phyloP scores from a whole-genome alignment of 106 monocot genomes.

The Posidonia australis region DNA sequence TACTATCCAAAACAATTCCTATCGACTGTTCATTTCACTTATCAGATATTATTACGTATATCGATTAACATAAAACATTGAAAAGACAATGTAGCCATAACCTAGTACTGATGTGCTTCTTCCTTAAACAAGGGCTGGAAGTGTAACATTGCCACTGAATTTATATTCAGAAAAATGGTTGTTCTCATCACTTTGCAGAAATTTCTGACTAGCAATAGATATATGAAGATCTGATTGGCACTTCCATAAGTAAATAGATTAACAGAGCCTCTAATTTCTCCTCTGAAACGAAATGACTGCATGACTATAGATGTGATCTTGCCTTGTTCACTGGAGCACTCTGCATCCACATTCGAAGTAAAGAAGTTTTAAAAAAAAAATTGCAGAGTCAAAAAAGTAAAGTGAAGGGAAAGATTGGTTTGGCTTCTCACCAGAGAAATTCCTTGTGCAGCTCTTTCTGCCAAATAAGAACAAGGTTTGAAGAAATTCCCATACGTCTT shows the following conservation, averaged over 20 bases:
- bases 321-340: slow-evolving; percentile 24
- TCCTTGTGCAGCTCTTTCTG: slow-evolving; percentile 58
- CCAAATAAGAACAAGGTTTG: slow-evolving; percentile 67
- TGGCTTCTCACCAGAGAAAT: slow-evolving; percentile 43
- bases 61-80: too few species aligned
- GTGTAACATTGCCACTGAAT: too few species aligned
- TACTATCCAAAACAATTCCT: too few species aligned
- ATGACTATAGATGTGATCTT: slow-evolving; percentile 24
- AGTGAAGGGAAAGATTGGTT: background rate
- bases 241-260: background rate
- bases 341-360: slow-evolving; percentile 24
- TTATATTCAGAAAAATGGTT: background rate
- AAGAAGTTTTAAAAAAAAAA: background rate
- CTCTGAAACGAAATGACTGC: too few species aligned
- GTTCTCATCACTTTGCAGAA: background rate
- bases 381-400: background rate
- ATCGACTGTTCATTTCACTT: too few species aligned
- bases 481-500: slow-evolving; percentile 66
- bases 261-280: too few species aligned
- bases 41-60: too few species aligned
- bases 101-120: too few species aligned
- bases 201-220: background rate
- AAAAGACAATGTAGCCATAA: too few species aligned
- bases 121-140: too few species aligned
- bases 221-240: background rate